Base-by-base conservation (phyloP, 2,329 filamentous ascomycete genomes). In the Chaetomiaceae sp. region DNA sequence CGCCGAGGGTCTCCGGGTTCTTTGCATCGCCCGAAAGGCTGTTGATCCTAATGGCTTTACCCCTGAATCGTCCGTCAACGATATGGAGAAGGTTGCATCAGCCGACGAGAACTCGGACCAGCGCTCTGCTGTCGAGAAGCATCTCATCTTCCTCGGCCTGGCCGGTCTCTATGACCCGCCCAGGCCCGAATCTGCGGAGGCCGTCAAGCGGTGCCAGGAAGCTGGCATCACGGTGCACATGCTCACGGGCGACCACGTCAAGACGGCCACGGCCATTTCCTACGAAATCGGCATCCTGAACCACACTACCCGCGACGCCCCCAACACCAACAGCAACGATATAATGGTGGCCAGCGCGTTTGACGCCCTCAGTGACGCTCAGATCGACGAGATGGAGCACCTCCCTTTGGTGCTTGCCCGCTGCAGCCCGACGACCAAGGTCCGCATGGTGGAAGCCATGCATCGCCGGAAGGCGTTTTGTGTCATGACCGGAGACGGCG, bases 401-500 rank as follows among this genome's bases (percentile, higher is more conserved):
- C 70, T 88, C 2, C 85, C 85, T 0, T 70, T 87, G 7, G 85
- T 88, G 3, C 75, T 88, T 41, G 85, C 85, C 52, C 75, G 85
- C 34, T 88, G 84, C 64, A 83, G 82, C 39, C 85, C 85, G 2
- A 71, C 81, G 49, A 87, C 84, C 31, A 88, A 88, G 66, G 83
- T 87, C n/a, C 77, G 84, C 55, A 85, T 88, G 78, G 84, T 88
- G 50, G 82, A 87, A 62, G 83, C 84, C n/a, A 75, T 88, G 52
- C 83, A 86, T 58, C 77, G 85, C 27, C 78, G 85, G 48, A 76
- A 79, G 51, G 77, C 76, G 2, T 87, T 86, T 65, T 85, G 81
- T 35, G 95, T 93, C 51, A 99, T 99, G 93, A 99, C 93, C 10
- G 93, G 93, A 8, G 93, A 99, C 62, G 93, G 93, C 44, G 93